Percentiles rank a stretch among this genome's conserved stretches.
Conservation (phyloP, 2,329 filamentous ascomycete species). For the Fusarium sp. region DNA sequence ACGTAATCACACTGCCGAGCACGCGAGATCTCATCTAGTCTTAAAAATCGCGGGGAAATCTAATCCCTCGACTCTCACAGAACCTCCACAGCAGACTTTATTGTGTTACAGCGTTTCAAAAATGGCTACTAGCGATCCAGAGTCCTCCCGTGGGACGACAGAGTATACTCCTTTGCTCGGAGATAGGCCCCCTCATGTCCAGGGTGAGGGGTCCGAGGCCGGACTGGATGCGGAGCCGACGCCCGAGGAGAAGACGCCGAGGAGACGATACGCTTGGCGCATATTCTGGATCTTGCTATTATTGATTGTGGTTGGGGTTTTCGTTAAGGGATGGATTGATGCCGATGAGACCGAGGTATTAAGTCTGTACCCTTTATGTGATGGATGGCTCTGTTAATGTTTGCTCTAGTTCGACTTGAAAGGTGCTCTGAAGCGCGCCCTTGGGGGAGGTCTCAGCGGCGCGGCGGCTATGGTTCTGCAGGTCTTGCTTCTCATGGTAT, state of each 20-base stretch:
- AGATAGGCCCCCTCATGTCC: neutral
- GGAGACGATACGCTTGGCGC: slow-evolving; percentile 44
- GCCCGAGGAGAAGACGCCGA: slow-evolving; percentile 3
- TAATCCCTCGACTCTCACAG: neutral
- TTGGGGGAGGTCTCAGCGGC: slow-evolving; percentile 59
- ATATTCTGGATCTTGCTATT: slow-evolving; percentile 49
- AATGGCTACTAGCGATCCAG: neutral
- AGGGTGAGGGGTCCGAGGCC: slow-evolving; percentile 2
- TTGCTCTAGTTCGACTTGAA: slow-evolving; percentile 54
- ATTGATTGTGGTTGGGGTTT: slow-evolving; percentile 48
- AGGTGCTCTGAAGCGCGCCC: slow-evolving; percentile 55
- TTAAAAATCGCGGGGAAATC: slow-evolving; percentile 1
- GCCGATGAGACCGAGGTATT: slow-evolving; percentile 27
- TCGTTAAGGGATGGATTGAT: slow-evolving; percentile 59
- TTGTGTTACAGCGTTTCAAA: neutral
- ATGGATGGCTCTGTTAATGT: accelerated
- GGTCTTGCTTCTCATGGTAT: slow-evolving; percentile 59
- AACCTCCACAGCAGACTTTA: neutral
- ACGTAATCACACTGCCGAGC: slow-evolving; percentile 8
- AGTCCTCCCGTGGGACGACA: neutral
- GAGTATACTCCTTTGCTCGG: slow-evolving; percentile 23
- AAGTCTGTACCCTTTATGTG: accelerated
- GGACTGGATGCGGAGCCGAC: slow-evolving; percentile 1
- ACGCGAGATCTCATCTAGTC: slow-evolving; percentile 24
- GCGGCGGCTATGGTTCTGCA: slow-evolving; percentile 61